Conservation (phyloP, 2,329 filamentous ascomycete genomes). For the Arthrinium phaeospermum region DNA sequence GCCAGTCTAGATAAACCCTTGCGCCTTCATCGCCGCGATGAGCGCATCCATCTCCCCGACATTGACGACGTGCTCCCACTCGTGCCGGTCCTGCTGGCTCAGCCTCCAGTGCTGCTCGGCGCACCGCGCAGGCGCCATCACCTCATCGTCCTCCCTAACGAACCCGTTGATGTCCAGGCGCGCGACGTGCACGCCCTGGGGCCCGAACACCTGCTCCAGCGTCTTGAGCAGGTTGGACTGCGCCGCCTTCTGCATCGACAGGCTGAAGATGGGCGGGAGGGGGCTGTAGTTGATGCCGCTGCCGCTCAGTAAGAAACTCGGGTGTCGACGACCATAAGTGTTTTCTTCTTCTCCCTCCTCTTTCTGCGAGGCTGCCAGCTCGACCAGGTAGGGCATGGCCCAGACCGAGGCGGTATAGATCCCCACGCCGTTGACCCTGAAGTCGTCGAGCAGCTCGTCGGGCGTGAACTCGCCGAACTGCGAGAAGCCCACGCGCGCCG, state of each 20-base stretch:
- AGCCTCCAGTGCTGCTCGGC: slow-evolving; percentile 5
- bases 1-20: not conserved
- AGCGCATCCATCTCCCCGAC: not conserved
- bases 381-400: slow-evolving; percentile 2
- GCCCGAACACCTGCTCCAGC: not conserved
- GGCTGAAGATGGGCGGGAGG: not conserved
- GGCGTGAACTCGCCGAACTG: not conserved
- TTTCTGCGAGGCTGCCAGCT: not conserved
- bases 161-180: slow-evolving; percentile 8
- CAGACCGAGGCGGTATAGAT: not conserved
- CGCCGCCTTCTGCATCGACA: slow-evolving; percentile 13
- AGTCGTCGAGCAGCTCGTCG: not conserved
- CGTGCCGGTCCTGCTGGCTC: not conserved
- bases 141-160: not conserved
- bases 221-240: not conserved
- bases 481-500: slow-evolving; percentile 1
- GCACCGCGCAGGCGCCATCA: not conserved
- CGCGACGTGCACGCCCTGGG: not conserved
- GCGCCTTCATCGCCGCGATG: not conserved
- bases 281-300: slow-evolving; percentile 5
- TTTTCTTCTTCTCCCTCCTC: too few relatives aligned
- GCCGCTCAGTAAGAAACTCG: slow-evolving; percentile 7
- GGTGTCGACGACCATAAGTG: not conserved
- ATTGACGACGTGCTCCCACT: not conserved
- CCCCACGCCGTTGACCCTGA: not conserved